Evolutionary conservation across 768 basidiomycete species (phyloP).

Genomic region (Agrocybe pediades): DNA sequence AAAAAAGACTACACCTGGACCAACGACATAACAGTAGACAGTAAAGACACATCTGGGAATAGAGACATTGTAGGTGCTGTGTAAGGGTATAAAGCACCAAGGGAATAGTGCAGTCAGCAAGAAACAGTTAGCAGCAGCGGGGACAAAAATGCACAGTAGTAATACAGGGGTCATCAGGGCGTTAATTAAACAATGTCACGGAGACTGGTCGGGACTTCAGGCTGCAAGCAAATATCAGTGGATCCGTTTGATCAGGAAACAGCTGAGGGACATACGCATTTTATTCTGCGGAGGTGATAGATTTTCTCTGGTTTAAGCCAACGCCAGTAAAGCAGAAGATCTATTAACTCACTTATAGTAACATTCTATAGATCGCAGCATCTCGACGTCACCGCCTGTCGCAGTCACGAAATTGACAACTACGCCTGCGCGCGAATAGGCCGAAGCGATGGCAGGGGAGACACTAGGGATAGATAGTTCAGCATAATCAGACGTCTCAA

Average conservation of each 20-base stretch:
- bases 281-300: constrained; percentile 56
- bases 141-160: constrained; percentile 57
- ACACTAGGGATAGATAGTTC: constrained; percentile 53
- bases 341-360: constrained; percentile 77
- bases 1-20: constrained; percentile 42
- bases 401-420: constrained; percentile 97
- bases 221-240: constrained; percentile 45
- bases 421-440: constrained; percentile 85
- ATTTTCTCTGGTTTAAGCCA: constrained; percentile 2
- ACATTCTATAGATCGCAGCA: constrained; percentile 98
- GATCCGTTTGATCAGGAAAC: constrained; percentile 12
- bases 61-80: constrained; percentile 36
- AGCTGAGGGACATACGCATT: constrained; percentile 70
- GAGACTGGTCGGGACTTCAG: constrained; percentile 89
- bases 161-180: constrained; percentile 73
- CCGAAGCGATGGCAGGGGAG: constrained; percentile 84
- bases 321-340: background rate
- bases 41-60: constrained; percentile 67
- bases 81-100: constrained; percentile 75
- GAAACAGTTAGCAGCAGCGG: constrained; percentile 39
- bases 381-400: constrained; percentile 96
- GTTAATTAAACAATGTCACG: constrained; percentile 81
- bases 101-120: constrained; percentile 53
- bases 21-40: constrained; percentile 42
- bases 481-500: constrained; percentile 3